Conservation (phyloP, 352 stramenopile genomes). For the Phytophthora litchii region DNA sequence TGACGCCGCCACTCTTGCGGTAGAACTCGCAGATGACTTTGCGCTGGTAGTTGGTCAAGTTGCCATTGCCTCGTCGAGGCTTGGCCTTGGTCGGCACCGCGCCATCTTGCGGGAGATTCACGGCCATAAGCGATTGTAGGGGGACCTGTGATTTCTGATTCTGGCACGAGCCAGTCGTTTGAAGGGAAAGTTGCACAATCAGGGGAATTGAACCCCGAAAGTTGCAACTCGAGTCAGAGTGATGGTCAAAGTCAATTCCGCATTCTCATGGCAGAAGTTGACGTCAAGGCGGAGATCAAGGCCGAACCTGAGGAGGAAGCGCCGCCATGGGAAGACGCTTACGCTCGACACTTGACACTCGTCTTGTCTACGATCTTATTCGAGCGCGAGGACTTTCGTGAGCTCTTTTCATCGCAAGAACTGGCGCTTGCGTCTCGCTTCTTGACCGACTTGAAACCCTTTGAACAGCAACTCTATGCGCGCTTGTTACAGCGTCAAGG, state of each 20-base stretch:
- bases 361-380: conserved; percentile 53
- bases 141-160: conserved; percentile 20
- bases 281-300: not conserved
- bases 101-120: not conserved
- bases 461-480: conserved; percentile 75
- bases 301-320: not conserved
- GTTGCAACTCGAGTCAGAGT: too few relatives aligned
- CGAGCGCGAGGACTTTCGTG: conserved; percentile 52
- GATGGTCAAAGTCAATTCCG: not conserved
- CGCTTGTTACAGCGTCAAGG: conserved; percentile 81
- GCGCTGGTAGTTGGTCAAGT: conserved; percentile 85
- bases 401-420: conserved; percentile 57
- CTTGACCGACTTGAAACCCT: conserved; percentile 47
- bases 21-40: conserved; percentile 89
- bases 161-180: conserved; percentile 12
- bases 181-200: conserved; percentile 10
- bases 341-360: conserved; percentile 64
- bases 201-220: not conserved
- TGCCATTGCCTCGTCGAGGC: conserved; percentile 61
- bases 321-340: conserved; percentile 53
- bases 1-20: conserved; percentile 75
- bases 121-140: not conserved
- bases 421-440: conserved; percentile 48
- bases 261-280: not conserved
- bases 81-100: conserved; percentile 9